Evolutionary conservation across 2,329 filamentous ascomycete species (phyloP).

Genomic region (Cytospora mali): DNA sequence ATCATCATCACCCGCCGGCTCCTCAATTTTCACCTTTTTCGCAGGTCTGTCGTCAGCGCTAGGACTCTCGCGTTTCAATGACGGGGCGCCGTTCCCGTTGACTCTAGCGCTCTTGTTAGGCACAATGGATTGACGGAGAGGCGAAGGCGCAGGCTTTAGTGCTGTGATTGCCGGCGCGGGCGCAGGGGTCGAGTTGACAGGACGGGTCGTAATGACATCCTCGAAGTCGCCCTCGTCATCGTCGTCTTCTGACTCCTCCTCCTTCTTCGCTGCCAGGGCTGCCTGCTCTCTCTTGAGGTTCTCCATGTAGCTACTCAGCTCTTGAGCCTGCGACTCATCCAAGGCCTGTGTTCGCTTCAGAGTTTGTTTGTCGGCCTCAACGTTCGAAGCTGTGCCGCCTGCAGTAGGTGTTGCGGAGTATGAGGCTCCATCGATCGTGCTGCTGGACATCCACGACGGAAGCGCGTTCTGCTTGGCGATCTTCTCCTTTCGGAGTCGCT

Average conservation of each 20-base stretch:
- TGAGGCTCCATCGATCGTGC: conserved; percentile 67
- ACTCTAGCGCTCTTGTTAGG: conserved; percentile 40
- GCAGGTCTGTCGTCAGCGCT: conserved; percentile 48
- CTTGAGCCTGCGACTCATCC: conserved; percentile 56
- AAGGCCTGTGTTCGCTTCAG: conserved; percentile 38
- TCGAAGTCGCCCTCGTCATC: conserved; percentile 53
- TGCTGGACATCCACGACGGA: conserved; percentile 72
- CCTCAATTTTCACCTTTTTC: conserved; percentile 66
- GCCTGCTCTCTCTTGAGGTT: conserved; percentile 57
- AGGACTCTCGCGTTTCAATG: conserved; percentile 28
- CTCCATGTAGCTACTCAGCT: conserved; percentile 69
- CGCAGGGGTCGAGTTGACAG: conserved; percentile 34
- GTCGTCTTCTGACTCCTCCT: conserved; percentile 45
- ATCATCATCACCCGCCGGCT: conserved; percentile 33
- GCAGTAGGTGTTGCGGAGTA: conserved; percentile 47
- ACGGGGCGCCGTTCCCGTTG: conserved; percentile 30
- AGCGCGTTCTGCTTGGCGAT: conserved; percentile 69
- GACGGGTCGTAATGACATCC: conserved; percentile 48
- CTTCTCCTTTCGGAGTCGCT: conserved; percentile 66
- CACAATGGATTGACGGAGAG: conserved; percentile 34
- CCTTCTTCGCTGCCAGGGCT: conserved; percentile 51
- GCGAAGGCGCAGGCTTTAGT: conserved; percentile 32
- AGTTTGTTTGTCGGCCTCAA: conserved; percentile 53
- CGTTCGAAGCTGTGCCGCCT: conserved; percentile 36
- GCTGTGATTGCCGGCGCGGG: conserved; percentile 20